Base-by-base conservation (phyloP, 2,329 filamentous ascomycete species). In the Achaetomium macrosporum region DNA sequence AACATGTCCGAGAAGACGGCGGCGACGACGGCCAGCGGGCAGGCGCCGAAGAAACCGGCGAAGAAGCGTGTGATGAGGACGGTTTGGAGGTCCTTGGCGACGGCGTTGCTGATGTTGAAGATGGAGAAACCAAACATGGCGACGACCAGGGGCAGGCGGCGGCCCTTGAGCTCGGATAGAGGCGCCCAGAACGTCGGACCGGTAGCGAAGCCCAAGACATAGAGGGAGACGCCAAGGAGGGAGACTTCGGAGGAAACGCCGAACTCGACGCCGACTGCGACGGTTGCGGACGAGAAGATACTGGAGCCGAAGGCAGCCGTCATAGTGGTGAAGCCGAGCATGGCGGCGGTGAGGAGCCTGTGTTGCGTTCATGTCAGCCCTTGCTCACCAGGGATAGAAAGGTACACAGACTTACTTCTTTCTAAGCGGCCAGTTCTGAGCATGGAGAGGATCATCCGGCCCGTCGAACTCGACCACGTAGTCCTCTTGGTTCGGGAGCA, bases 381-480 rank as follows among this genome's bases (percentile, higher is more conserved):
- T 15, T 12, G 33, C 15, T 12, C 12, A 6, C 15, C 35, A 5
- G 12, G 12, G 33, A 13, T 5, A 36, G 33, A 9, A 4, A 5
- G n/a, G 4, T 13, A 36, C n/a, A 20, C 20, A 35, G 3, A 75
- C 77, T 64, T 68, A 82, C 82, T 95, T 96, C 74, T 88, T 91
- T 65, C 73, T 80, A 50, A 87, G 64, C 0, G 87, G 78, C 90
- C 90, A 96, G 67, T 96, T 96, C 71, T 92, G 87, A 1, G 89
- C 86, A 68, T 95, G 90, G 55, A 91, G 65, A 2, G 90, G 90
- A 63, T 96, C 90, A 58, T 90, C 78, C 1, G 83, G 85, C 0
- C 90, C 90, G 61, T 91, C 85, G 64, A 95, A 96, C 68, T 90
- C 87, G 41, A 91, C 87, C 0, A 90, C 86, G 64, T 91, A 92